Base-by-base conservation (phyloP, 768 basidiomycete species). In the Suillus discolor region DNA sequence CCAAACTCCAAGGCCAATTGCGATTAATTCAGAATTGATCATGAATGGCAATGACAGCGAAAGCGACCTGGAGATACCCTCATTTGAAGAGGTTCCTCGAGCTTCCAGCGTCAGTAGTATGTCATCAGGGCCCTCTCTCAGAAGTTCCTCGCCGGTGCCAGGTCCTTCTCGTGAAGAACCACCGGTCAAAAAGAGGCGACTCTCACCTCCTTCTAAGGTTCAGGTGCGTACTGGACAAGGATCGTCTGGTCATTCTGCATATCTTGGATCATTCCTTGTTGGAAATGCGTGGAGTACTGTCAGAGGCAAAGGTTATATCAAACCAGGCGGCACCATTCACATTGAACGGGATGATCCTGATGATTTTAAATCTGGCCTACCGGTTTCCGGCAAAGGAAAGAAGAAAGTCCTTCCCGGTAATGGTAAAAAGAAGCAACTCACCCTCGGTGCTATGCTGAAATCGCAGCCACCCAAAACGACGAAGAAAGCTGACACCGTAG, bases 231-330 rank as follows among this genome's bases (percentile, higher is more conserved):
- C n/a, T 6, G 53, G n/a, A 16, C 28, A 63, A 39, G 25, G 16
- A 60, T 25, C 28, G 13, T 42, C 4, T 28, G 12, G n/a, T 55
- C 25, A 28, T 20, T 57, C 42, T 36, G 69, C 70, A 13, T 93
- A 90, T 71, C 69, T 93, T 34, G 92, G 92, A 13, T 89, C 88
- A 59, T 80, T 92, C 60, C 67, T 92, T 12, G 83, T 92, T 28
- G 82, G 84, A 25, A 89, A 91, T 70, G 92, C 90, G 12, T 93
- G 90, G 90, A 91, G 90, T 68, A 93, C 88, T 47, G 89, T 85
- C 16, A 89, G 85, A 59, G 92, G 92, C 2, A 86, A 83, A 69
- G 89, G 89, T 4, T 92, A 92, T 66, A 80, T 91, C 44, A 87
- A 87, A 66, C 66, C 78, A 25, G 85, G 85, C n/a, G 91, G 93